A percentile compares a stretch with the other conserved stretches of the same genome.
Conservation (phyloP, 768 basidiomycete genomes). For the Mycena venus region DNA sequence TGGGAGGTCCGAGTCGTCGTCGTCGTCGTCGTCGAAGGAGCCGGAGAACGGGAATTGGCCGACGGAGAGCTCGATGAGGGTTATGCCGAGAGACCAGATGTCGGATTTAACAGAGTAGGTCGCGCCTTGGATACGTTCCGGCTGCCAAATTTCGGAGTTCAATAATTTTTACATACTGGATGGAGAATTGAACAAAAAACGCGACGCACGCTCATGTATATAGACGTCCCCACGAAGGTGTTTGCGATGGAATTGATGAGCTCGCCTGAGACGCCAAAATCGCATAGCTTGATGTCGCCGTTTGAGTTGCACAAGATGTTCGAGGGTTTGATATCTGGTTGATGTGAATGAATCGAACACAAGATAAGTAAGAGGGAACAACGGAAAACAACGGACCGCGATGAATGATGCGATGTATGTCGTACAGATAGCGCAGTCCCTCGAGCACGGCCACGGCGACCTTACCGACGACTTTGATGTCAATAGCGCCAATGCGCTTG, state of each 20-base stretch:
- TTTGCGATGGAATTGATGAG: slow-evolving; percentile 99
- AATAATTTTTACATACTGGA: not conserved
- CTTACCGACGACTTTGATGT: slow-evolving; percentile 91
- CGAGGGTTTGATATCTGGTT: slow-evolving; percentile 96
- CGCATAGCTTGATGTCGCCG: slow-evolving; percentile 98
- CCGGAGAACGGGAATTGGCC: slow-evolving; percentile 99
- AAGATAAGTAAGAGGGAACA: slow-evolving; percentile 43
- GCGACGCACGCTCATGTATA: slow-evolving; percentile 96
- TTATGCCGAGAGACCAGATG: slow-evolving; percentile 98
- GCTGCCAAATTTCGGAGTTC: slow-evolving; percentile 64
- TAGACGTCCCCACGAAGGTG: slow-evolving; percentile 99
- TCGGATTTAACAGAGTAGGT: slow-evolving; percentile 99
- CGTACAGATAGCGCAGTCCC: slow-evolving; percentile 97
- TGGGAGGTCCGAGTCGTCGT: slow-evolving; percentile 81
- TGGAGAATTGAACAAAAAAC: not conserved
- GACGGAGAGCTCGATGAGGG: slow-evolving; percentile 95
- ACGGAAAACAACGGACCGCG: slow-evolving; percentile 87
- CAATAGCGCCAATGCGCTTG: slow-evolving; percentile 94
- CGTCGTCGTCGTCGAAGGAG: slow-evolving; percentile 72
- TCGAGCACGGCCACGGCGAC: slow-evolving; percentile 95
- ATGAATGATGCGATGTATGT: slow-evolving; percentile 97
- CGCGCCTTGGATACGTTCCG: slow-evolving; percentile 98
- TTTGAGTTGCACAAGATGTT: slow-evolving; percentile 96
- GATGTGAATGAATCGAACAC: slow-evolving; percentile 23
- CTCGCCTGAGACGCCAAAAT: slow-evolving; percentile 99